Base-by-base conservation (phyloP, 2,329 filamentous ascomycete genomes). In the Phoma sp. region DNA sequence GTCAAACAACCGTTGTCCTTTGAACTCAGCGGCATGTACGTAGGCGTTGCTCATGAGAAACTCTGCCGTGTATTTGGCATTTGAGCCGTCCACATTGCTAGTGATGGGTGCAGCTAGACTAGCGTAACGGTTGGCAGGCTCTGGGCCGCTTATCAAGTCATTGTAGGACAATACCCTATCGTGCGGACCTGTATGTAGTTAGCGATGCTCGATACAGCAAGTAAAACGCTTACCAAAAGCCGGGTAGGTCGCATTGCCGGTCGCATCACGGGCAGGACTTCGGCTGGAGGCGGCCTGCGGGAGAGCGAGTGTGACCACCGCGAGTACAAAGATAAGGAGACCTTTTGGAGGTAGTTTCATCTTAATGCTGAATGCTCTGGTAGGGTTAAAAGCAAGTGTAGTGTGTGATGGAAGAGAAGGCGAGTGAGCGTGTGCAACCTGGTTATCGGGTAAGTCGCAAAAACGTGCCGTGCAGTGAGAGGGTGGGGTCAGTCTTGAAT, bases 11-110 rank as follows among this genome's bases (percentile, higher is more conserved):
- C 51, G 42, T 12, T 52, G 37, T 2, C 23, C 23, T 3, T 17
- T 11, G 1, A 58, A 4, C 7, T 54, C 43, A 15, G 11, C 56
- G 4, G 55, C 39, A 34, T 58, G 37, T n/a, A 52, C 51, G 23
- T 21, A 36, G 21, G 15, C 15, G 7, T 14, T 32, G 7, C 46
- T 42, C 37, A 55, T 51, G 3, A 37, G 50, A 10, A 53, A 29
- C 12, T 42, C 36, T 2, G 32, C 7, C 4, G 30, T 26, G 25
- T 47, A 21, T 3, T 10, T 40, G 5, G 21, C 25, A 2, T 25
- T 12, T 5, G 29, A 17, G 2, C 6, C 15, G 12, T 26, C 30
- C 2, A 5, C 26, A 3, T 12, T 17, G 9, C 18, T 37, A 32
- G 17, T 20, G 5, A 20, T 12, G 7, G 25, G 20, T 10, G n/a